Base-by-base conservation (phyloP, 192 early-diverging fungal species). In the Dispira parvispora region DNA sequence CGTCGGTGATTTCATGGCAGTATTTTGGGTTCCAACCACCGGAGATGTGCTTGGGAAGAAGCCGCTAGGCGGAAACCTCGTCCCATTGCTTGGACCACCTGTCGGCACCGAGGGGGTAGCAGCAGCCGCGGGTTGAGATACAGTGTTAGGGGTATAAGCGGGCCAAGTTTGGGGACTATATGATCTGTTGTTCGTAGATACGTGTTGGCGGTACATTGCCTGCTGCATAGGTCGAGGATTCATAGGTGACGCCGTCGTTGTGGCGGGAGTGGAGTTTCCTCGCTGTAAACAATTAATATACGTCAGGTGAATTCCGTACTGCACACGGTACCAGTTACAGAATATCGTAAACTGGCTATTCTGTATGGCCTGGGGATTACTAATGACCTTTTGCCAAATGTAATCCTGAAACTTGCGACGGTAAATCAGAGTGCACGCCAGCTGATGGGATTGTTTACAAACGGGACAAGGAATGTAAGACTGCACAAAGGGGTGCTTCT, bases 391-490 rank as follows among this genome's bases (percentile, higher is more conserved):
- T 16, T 50, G 3, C 21, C 21, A 27, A 27, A 60, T 43, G 38
- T 18, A 18, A 8, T 28, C 38, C 16, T n/a, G 26, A 27, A 60
- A 60, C 18, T 14, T 26, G 25, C 66, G 57, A 9, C 43, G 52
- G 38, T 32, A 63, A 23, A 63, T 63, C 11, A 42, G 23, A 20
- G 18, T 12, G 47, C 52, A 63, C 13, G 52, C 49, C 23, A 63
- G 13, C 2, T 1, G 18, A 14, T 63, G 52, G 14, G 14, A 10
- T 18, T 1, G 20, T 11, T 20, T 14, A 25, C 49, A 63, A 1
- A 23, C 49, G 3, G 57, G 57, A 43, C 57, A 60, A 14, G 57
- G 57, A 3, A 14, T 11, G 32, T 11, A n/a, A 3, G 42, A 21
- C 57, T 60, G 57, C 32, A 18, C 14, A 27, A 43, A 18, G 32